Evolutionary conservation across 306 rosid genomes (phyloP), one percentile per base, ranked within the genome.

Genomic region (Dicorynia guianensis): DNA sequence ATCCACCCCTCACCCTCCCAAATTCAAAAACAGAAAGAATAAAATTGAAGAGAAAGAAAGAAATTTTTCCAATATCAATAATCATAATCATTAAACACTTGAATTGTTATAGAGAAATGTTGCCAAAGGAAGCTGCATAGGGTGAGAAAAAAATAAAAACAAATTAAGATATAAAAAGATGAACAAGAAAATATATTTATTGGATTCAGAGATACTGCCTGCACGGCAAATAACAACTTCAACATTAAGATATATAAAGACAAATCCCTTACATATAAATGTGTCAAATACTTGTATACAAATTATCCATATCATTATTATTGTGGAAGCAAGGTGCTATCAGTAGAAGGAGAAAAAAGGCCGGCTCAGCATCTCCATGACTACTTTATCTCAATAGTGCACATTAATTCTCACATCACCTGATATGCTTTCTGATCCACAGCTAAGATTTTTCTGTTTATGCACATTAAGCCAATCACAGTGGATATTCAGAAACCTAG

Each of bases 141-240:
- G 17, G 47, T 4, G 4, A 20, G n/a, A 49, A 33, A 50, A 67
- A n/a, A n/a, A 33, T 15, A 3, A 44, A 44, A 12, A 33, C 1
- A 8, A 57, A 59, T 43, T 46, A 60, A 14, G 44, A 60, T 59
- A 59, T 60, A n/a, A 34, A 7, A 18, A 13, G 47, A 30, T 54
- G 36, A 35, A 30, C 55, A 38, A 38, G 54, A 5, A 44, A 13
- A 12, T 48, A 6, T 46, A 33, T 62, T 33, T 18, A 8, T 34
- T 50, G 56, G 58, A 34, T 40, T 63, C 52, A 74, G 30, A 80
- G 44, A 17, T 39, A 30, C 8, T 59, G 33, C 18, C 18, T 42
- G 13, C 57, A 38, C 39, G 30, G 50, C 35, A 25, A 25, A 25
- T 25, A 66, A 40, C 59, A 19, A 59, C 46, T 11, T 38, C 36